Evolutionary conservation across 2,329 filamentous ascomycete species (phyloP).

Genomic region (Diaporthe velutina): DNA sequence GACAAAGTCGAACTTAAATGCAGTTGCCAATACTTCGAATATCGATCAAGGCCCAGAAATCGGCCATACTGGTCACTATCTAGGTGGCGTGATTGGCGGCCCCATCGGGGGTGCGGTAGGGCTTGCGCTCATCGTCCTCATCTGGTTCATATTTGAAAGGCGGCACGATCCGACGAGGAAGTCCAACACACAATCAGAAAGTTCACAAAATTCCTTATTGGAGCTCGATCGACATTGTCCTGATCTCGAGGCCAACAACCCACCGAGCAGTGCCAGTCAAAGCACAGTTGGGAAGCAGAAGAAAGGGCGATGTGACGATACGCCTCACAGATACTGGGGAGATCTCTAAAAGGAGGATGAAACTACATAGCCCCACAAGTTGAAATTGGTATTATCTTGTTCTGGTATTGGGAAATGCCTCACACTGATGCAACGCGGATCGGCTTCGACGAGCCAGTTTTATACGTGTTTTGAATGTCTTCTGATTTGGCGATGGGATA

Average conservation of each 20-base stretch:
- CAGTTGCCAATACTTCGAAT: conserved; percentile 3
- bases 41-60: conserved; percentile 16
- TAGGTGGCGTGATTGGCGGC: not conserved
- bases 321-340: conserved; percentile 5
- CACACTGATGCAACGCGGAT: too few species aligned
- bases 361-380: too few species aligned
- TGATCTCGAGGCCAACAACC: not conserved
- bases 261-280: not conserved
- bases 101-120: conserved; percentile 18
- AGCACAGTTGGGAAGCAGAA: not conserved
- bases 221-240: too few species aligned
- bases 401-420: not conserved
- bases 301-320: not conserved
- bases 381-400: too few species aligned
- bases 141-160: conserved; percentile 1
- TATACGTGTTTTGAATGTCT: too few species aligned
- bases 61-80: conserved; percentile 18
- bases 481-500: too few species aligned
- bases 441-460: too few species aligned
- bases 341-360: not conserved
- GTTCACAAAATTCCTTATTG: not conserved
- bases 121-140: conserved; percentile 6
- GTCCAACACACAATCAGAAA: not conserved
- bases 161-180: not conserved
- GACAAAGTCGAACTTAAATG: not conserved